Conservation (phyloP, 352 stramenopile species). For the Globisporangium acanthophoron region DNA sequence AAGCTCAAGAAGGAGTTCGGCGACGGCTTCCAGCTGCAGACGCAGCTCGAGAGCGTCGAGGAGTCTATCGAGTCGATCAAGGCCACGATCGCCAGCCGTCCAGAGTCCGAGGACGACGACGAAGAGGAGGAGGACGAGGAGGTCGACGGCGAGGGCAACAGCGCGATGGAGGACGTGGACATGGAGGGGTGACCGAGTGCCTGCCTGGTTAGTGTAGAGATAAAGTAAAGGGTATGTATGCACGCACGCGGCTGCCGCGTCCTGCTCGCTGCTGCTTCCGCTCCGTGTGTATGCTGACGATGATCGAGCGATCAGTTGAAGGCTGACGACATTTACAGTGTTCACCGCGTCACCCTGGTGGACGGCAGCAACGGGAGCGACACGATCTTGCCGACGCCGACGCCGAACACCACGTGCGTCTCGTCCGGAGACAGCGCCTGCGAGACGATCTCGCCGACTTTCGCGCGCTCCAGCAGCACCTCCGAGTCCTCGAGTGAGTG, state of each 20-base stretch:
- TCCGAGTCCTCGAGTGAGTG: conserved; percentile 44
- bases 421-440: conserved; percentile 72
- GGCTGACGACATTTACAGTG: neutral
- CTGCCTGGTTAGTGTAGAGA: conserved; percentile 9
- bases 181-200: conserved; percentile 59
- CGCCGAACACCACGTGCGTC: conserved; percentile 65
- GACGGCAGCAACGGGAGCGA: conserved; percentile 37
- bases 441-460: conserved; percentile 41
- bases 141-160: conserved; percentile 21
- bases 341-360: neutral
- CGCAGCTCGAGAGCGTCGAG: conserved; percentile 74
- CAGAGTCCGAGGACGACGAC: conserved; percentile 43
- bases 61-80: conserved; percentile 55
- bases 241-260: conserved; percentile 1
- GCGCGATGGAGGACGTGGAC: conserved; percentile 63
- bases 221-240: conserved; percentile 28
- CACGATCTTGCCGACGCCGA: conserved; percentile 48
- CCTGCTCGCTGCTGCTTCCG: neutral
- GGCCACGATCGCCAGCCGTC: conserved; percentile 48
- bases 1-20: conserved; percentile 76
- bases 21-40: conserved; percentile 67
- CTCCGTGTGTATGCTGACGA: no score
- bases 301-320: neutral
- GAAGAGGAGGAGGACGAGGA: conserved; percentile 44
- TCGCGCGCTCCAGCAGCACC: conserved; percentile 42